Evolutionary conservation across 805 yeast genomes (phyloP), one percentile per base, ranked within the genome.

Genomic region (Clavispora fructus): DNA sequence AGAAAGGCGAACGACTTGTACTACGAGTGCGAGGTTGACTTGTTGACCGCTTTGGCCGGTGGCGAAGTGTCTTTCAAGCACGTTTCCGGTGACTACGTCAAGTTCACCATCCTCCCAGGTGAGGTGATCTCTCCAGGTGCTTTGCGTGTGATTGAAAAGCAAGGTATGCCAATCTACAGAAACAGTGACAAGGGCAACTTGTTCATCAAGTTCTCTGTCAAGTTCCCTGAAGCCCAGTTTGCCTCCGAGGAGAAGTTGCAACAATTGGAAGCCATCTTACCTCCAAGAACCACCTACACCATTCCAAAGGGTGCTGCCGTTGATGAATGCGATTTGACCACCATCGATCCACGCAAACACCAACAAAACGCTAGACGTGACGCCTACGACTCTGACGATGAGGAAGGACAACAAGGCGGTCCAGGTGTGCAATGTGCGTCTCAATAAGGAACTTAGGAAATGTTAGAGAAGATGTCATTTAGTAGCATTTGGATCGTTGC

Each of bases 81-180:
- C 63, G 82, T 94, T 48, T 87, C 89, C 57, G 97, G 96, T 55
- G 97, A 90, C 59, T 89, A 82, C 78, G 73, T 92, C 61, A 88
- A 90, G 76, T 80, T 90, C 48, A 74, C 79, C 33, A 81, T 91
- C 52, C 71, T 85, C 43, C 94, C 97, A 45, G 98, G 98, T 65
- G 97, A 92, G 71, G 90, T 92, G 50, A 85, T 94, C 53, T 60
- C 90, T 29, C 97, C 98, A 43, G 95, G 87, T 53, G 65, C 74
- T 37, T 73, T 83, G 59, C 91, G 89, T 71, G 89, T 89, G 45
- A 73, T 94, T 53, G 89, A 85, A 57, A 88, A 83, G 60, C 91
- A 92, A 70, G 99, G 99, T 82, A 94, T 94, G 99, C 99, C 99
- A 56, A 74, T 92, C 55, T 84, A 77, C 71, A 83, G 94, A 71